phyloP scores from a whole-genome alignment of 78 protist genomes.

The Monosiga brevicollis region DNA sequence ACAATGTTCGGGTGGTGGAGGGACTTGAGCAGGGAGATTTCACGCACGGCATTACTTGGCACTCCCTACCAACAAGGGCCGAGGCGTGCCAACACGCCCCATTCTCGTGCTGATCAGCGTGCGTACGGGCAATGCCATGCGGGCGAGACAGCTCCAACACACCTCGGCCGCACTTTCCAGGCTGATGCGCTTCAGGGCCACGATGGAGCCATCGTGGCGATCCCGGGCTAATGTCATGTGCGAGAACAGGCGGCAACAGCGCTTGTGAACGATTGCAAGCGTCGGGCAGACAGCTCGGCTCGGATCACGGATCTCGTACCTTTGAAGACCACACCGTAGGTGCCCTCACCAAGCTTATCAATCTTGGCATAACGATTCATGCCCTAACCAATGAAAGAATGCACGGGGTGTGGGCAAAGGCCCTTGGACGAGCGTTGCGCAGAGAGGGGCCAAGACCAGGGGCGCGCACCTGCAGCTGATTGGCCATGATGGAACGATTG shows the following conservation, averaged over 20 bases:
- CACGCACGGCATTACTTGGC: conserved; percentile 92
- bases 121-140: neutral
- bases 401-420: too few relatives aligned
- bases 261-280: neutral
- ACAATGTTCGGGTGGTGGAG: conserved; percentile 92
- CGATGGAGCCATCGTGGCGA: conserved; percentile 29
- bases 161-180: conserved; percentile 86
- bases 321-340: conserved; percentile 96
- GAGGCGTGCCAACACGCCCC: conserved; percentile 27
- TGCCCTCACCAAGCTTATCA: conserved; percentile 95
- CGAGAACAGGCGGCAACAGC: neutral
- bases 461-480: too few relatives aligned
- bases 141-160: neutral
- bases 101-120: neutral
- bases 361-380: conserved; percentile 56
- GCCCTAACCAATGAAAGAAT: too few relatives aligned
- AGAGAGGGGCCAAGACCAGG: too few relatives aligned
- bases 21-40: conserved; percentile 88
- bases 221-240: conserved; percentile 52
- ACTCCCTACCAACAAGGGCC: conserved; percentile 90
- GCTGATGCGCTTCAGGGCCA: conserved; percentile 91
- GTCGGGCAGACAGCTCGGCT: neutral
- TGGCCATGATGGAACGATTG: too few relatives aligned
- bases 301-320: neutral
- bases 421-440: too few relatives aligned